Conservation (phyloP, 768 basidiomycete species). For the Strobilomyces confusus region DNA sequence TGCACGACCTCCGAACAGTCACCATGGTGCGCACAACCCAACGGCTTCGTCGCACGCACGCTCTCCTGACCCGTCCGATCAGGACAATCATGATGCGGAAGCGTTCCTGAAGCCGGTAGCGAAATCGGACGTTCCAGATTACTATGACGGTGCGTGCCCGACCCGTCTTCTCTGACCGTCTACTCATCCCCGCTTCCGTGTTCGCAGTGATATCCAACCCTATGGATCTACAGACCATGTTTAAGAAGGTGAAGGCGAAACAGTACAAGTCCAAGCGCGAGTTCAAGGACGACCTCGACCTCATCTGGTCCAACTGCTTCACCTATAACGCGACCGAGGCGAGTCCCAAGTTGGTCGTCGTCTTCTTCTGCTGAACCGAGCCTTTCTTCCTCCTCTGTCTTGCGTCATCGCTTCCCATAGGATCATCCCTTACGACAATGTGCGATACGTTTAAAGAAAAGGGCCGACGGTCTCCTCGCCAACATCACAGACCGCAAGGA, state of each 20-base stretch:
- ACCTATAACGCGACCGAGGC: conserved; percentile 91
- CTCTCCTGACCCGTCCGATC: conserved; percentile 25
- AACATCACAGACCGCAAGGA: conserved; percentile 89
- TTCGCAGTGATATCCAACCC: conserved; percentile 83
- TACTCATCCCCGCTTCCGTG: conserved; percentile 1
- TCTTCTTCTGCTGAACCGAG: background rate
- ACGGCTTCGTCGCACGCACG: conserved; percentile 20
- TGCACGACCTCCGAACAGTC: conserved; percentile 78
- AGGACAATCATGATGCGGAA: conserved; percentile 88
- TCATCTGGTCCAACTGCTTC: conserved; percentile 96
- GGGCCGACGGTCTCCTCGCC: conserved; percentile 81
- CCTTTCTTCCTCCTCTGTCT: background rate
- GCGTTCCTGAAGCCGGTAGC: conserved; percentile 93
- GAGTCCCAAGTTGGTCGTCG: conserved; percentile 28
- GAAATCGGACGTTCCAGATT: conserved; percentile 87
- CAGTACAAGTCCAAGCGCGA: conserved; percentile 91
- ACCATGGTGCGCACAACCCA: conserved; percentile 49
- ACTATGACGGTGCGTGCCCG: conserved; percentile 71
- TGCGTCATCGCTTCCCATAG: conserved; percentile 36
- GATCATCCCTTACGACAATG: conserved; percentile 84
- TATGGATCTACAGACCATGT: conserved; percentile 94
- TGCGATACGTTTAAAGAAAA: conserved; percentile 74
- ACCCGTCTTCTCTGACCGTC: background rate
- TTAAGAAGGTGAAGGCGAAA: conserved; percentile 89
- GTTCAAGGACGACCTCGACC: conserved; percentile 90